phyloP scores from a whole-genome alignment of 495 filamentous ascomycete species.

The Aspergillus ostianus region DNA sequence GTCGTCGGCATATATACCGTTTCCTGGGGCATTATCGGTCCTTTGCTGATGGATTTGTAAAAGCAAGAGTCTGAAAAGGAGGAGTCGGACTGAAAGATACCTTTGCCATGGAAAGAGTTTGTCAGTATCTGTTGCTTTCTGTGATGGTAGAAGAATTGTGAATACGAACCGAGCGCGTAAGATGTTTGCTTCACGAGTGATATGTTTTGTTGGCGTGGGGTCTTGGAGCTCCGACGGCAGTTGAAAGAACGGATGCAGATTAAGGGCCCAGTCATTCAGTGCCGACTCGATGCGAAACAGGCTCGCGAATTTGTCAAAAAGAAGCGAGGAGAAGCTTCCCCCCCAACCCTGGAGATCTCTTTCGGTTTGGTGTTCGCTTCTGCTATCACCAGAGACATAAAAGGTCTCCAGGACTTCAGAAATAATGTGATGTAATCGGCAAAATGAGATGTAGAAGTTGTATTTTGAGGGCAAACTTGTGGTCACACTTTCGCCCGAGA shows the following conservation, averaged over 20 bases:
- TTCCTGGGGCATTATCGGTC: neutral
- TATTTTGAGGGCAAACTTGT: neutral
- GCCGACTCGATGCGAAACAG: neutral
- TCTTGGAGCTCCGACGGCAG: neutral
- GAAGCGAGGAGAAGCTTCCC: neutral
- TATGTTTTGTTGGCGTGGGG: neutral
- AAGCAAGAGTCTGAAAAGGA: constrained; percentile 16
- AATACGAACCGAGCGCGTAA: neutral
- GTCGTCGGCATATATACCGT: neutral
- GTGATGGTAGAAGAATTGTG: neutral
- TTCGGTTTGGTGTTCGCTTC: neutral
- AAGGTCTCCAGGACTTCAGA: neutral
- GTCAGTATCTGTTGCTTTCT: neutral
- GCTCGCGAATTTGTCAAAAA: neutral
- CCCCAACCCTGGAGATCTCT: neutral
- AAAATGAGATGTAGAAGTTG: neutral
- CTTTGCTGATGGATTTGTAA: constrained; percentile 11
- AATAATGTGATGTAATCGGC: neutral
- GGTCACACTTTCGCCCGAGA: neutral
- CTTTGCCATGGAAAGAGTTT: neutral
- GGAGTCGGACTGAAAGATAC: constrained; percentile 19
- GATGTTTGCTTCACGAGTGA: neutral
- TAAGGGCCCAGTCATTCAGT: neutral
- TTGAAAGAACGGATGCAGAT: neutral
- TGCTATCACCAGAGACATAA: neutral